Conservation (phyloP, 129 eudicot species). For the Silybum marianum region DNA sequence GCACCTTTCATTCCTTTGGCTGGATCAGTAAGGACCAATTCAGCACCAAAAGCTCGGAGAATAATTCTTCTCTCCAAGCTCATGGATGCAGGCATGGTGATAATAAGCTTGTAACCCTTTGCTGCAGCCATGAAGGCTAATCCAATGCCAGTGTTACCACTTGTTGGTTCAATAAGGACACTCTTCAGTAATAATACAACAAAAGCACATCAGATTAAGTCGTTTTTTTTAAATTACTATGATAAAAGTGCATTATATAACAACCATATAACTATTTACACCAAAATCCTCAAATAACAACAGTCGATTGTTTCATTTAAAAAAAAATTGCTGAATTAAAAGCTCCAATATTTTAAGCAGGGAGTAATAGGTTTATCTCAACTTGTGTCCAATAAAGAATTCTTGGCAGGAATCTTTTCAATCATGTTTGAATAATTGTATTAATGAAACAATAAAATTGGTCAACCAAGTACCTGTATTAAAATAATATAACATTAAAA, state of each 20-base stretch:
- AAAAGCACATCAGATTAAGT: slow-evolving; percentile 9
- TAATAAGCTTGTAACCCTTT: slow-evolving; percentile 90
- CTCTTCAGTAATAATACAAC: slow-evolving; percentile 49
- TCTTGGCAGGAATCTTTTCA: not conserved
- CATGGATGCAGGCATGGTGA: slow-evolving; percentile 96
- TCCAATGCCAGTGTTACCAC: slow-evolving; percentile 96
- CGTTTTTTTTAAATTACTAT: not conserved
- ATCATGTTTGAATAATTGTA: not conserved
- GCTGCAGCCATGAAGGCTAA: slow-evolving; percentile 97
- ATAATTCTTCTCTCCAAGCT: slow-evolving; percentile 81
- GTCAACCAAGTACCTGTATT: not conserved
- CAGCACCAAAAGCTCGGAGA: slow-evolving; percentile 96
- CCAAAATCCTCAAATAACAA: too few relatives aligned
- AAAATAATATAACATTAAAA: not conserved
- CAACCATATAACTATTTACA: slow-evolving; percentile 1
- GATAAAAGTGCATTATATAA: slow-evolving; percentile 1
- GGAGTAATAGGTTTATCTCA: not conserved
- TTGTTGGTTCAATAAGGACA: slow-evolving; percentile 87
- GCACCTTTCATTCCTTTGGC: slow-evolving; percentile 96
- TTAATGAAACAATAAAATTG: not conserved
- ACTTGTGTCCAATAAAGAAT: not conserved
- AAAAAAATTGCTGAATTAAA: not conserved
- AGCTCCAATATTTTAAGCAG: not conserved
- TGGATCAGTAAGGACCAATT: slow-evolving; percentile 89
- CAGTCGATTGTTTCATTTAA: not conserved